Evolutionary conservation across 768 basidiomycete species (phyloP).

Genomic region (Leccinum imitatum): DNA sequence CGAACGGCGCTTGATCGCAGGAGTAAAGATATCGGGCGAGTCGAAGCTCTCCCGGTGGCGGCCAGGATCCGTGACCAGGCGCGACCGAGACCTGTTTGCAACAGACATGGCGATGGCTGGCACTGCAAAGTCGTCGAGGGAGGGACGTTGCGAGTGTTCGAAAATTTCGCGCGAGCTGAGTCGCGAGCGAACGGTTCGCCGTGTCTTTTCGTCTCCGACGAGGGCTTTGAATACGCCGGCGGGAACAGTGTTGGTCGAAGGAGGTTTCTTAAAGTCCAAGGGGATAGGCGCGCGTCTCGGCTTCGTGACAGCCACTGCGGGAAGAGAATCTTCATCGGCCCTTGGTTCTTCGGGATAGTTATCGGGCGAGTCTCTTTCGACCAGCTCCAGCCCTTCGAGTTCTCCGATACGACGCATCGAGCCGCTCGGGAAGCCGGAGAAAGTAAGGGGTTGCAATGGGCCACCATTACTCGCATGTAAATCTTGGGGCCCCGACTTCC

Average conservation of each 20-base stretch:
- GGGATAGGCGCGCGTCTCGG: constrained; percentile 74
- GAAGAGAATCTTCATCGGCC: constrained; percentile 19
- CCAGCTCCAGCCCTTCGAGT: constrained; percentile 10
- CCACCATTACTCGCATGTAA: constrained; percentile 17
- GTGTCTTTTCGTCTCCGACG: constrained; percentile 64
- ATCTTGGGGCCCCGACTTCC: constrained; percentile 29
- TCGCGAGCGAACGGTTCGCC: constrained; percentile 71
- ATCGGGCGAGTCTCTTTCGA: constrained; percentile 10
- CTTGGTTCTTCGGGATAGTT: constrained; percentile 11
- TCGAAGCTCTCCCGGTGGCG: constrained; percentile 30
- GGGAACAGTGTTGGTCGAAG: constrained; percentile 72
- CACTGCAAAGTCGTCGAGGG: constrained; percentile 74
- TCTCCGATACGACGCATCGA: constrained; percentile 27
- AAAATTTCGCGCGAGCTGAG: constrained; percentile 73
- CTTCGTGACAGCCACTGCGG: constrained; percentile 26
- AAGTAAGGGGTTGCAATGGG: constrained; percentile 52
- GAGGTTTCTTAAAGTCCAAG: constrained; percentile 69
- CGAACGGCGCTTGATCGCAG: constrained; percentile 49
- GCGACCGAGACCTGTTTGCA: constrained; percentile 50
- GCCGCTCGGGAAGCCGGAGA: constrained; percentile 56
- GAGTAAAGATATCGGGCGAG: constrained; percentile 43
- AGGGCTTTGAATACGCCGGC: constrained; percentile 86
- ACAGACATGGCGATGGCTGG: constrained; percentile 61
- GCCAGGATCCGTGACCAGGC: constrained; percentile 61
- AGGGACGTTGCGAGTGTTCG: constrained; percentile 65